Evolutionary conservation across 306 rosid species (phyloP).

Genomic region (Glycine latifolia): DNA sequence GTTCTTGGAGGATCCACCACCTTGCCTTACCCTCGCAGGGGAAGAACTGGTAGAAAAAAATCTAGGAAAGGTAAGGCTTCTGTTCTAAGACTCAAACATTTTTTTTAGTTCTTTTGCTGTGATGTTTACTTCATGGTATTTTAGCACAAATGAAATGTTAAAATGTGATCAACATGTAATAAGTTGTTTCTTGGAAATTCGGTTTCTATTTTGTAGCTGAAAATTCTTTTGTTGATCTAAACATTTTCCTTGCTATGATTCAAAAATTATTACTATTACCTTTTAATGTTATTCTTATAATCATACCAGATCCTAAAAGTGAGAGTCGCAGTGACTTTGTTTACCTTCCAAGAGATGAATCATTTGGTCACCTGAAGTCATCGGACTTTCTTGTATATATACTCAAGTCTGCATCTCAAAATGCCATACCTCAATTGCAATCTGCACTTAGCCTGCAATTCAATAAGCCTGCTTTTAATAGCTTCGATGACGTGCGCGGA

Average conservation of each 20-base stretch:
- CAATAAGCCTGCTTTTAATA: constrained; percentile 54
- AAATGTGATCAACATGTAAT: too few species aligned
- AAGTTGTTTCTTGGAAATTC: too few species aligned
- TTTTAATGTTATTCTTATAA: too few species aligned
- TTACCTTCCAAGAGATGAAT: constrained; percentile 82
- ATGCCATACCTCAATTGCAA: constrained; percentile 55
- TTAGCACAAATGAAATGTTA: too few species aligned
- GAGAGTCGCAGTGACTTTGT: constrained; percentile 59
- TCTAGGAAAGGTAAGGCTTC: constrained; percentile 50
- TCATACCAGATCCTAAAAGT: constrained; percentile 52
- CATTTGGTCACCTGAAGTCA: constrained; percentile 73
- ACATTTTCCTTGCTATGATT: too few species aligned
- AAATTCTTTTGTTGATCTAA: too few species aligned
- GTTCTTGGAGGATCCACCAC: constrained; percentile 70
- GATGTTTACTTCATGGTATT: too few species aligned
- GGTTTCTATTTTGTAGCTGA: too few species aligned
- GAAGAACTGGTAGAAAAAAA: constrained; percentile 72
- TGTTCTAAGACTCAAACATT: background rate
- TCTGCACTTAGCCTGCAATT: constrained; percentile 42
- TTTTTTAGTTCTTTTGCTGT: too few species aligned
- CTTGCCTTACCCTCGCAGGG: constrained; percentile 83
- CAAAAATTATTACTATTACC: too few species aligned
- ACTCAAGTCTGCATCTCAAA: constrained; percentile 65
- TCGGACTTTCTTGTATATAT: constrained; percentile 68
- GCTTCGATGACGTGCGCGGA: constrained; percentile 60